A percentile compares a stretch with the other conserved stretches of the same genome.
Evolutionary conservation across 2,329 filamentous ascomycete genomes (phyloP).

Genomic region (Neophaeococcomyces aloes): DNA sequence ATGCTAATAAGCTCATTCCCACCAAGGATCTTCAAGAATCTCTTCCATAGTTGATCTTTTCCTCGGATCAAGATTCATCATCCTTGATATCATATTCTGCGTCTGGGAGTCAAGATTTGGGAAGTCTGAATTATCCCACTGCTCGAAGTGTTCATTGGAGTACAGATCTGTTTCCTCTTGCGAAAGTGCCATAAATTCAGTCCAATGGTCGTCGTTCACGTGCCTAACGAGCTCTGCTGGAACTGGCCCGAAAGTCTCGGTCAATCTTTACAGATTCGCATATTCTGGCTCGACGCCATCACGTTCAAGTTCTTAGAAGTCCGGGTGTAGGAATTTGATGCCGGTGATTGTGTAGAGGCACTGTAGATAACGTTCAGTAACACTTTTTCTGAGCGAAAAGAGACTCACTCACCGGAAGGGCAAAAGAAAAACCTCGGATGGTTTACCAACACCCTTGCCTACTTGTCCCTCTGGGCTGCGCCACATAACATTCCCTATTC

Average conservation of each 20-base stretch:
- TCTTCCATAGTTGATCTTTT: constrained; percentile 23
- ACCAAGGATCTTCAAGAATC: constrained; percentile 15
- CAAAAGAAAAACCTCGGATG: constrained; percentile 14
- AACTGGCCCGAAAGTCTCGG: constrained; percentile 23
- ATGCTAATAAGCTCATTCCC: constrained; percentile 3
- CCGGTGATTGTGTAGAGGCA: constrained; percentile 23
- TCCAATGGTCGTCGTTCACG: constrained; percentile 23
- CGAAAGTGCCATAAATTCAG: constrained; percentile 5
- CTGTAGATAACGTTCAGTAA: constrained; percentile 10
- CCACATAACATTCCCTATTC: constrained; percentile 15
- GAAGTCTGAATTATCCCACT: constrained; percentile 23
- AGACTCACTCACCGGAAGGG: constrained; percentile 11
- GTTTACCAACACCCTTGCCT: constrained; percentile 5
- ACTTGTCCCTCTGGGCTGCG: constrained; percentile 15
- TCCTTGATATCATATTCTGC: constrained; percentile 18
- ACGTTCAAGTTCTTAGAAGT: constrained; percentile 21
- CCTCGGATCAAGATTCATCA: constrained; percentile 25
- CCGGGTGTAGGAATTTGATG: constrained; percentile 21
- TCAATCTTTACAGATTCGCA: constrained; percentile 23
- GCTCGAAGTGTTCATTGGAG: constrained; percentile 18
- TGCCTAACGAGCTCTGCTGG: constrained; percentile 23
- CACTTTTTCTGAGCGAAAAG: background rate
- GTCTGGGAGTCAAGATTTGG: constrained; percentile 24
- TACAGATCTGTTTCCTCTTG: constrained; percentile 6
- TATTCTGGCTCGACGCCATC: constrained; percentile 21